Base-by-base conservation (phyloP, 1,284 basidiomycete genomes). In the Schizophyllum amplum region DNA sequence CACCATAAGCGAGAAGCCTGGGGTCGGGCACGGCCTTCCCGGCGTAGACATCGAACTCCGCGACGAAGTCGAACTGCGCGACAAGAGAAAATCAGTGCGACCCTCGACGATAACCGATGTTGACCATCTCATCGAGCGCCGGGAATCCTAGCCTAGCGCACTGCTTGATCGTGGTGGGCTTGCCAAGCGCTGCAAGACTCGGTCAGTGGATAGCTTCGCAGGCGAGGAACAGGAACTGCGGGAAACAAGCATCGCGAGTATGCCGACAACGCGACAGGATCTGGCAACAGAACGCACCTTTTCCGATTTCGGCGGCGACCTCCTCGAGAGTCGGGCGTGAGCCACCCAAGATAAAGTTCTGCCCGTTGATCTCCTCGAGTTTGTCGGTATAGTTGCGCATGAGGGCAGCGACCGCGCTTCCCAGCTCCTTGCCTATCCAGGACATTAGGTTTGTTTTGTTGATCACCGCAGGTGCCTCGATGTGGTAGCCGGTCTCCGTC, bases 121-220 rank as follows among this genome's bases (percentile, higher is more conserved):
- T n/a, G 33, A 70, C 70, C 67, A 68, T 71, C 1, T 64, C 54
- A 46, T 70, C 70, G 5, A 67, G 5, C 57, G 69, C 68, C 60
- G 62, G 50, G 54, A 64, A 56, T 9, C 65, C 68, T 54, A 46
- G 5, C 2, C 57, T 51, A 5, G 3, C 33, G 3, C 11, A 9
- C 33, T 42, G 33, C 49, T 61, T 60, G 51, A 68, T 71, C 15
- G 59, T 62, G 11, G 69, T 67, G 0, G 61, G 60, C 23, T 63
- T 69, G 20, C 64, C 69, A 15, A 69, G 5, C 2, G 59, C 68
- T 69, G 27, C 9, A 54, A 9, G 11, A 13, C 23, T 24, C 9
- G 42, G 33, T 24, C 51, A 21, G 22, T 47, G 46, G 13, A 13
- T 6, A 42, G 11, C 13, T 2, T 3, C 7, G 11, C 33, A 5